Base-by-base conservation (phyloP, 306 rosid genomes). In the Cyclanthera cordifolia region DNA sequence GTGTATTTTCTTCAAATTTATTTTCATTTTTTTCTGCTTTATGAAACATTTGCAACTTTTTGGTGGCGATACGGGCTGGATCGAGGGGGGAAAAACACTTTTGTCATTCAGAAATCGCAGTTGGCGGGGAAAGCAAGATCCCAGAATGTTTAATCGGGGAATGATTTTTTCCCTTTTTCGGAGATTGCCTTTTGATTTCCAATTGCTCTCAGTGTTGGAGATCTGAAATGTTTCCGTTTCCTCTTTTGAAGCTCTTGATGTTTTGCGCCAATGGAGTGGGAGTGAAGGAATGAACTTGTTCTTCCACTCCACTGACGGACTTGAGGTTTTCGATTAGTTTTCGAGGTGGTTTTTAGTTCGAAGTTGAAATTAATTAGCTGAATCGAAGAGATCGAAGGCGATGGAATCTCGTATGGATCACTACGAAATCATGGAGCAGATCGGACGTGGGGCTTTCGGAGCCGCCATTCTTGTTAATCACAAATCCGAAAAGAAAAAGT, bases 361-460 rank as follows among this genome's bases (percentile, higher is more conserved):
- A n/a, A 71, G 66, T 15, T 37, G 43, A 37, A n/a, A n/a, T n/a
- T n/a, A n/a, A n/a, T n/a, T n/a, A n/a, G n/a, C n/a, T n/a, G n/a
- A n/a, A n/a, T n/a, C n/a, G n/a, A n/a, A n/a, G n/a, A n/a, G n/a
- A n/a, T n/a, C n/a, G n/a, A n/a, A n/a, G n/a, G n/a, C n/a, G 11
- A 86, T 93, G 95, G 95, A 85, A 82, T 92, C 96, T 73, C 79
- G 94, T 77, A 94, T 94, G 99, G 99, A 94, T 90, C 97, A 90
- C 75, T 94, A 94, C 67, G 99, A 94, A 87, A 85, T 94, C 84
- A 90, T 94, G 99, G 97, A 90, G 85, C 97, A 94, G 96, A 94
- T 94, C 95, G 97, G 99, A 67, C 87, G 99, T 5, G 99, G 99
- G 56, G 99, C 99, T 74, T 94, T 90, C 70, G 99, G 99, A 48